Percentiles rank a stretch among this genome's conserved stretches.
Conservation (phyloP, 306 rosid genomes). For the Ziziphus jujuba region DNA sequence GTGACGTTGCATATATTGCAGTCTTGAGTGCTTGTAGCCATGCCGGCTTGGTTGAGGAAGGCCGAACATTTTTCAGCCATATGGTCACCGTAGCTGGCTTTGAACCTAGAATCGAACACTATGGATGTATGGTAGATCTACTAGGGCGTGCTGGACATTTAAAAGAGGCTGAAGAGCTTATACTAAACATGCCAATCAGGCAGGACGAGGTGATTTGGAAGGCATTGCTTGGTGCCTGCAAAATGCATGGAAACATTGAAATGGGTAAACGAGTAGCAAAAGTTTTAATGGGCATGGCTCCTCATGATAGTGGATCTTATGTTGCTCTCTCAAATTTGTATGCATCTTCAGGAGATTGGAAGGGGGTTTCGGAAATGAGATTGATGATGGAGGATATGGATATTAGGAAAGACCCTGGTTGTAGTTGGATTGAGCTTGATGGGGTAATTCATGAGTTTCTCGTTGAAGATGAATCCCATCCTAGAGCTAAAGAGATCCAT, state of each 20-base stretch:
- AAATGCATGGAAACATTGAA: conserved; percentile 54
- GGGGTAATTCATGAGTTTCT: conserved; percentile 75
- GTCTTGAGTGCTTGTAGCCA: conserved; percentile 77
- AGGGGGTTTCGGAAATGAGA: conserved; percentile 65
- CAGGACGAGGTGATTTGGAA: conserved; percentile 82
- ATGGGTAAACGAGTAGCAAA: conserved; percentile 54
- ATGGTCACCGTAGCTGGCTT: conserved; percentile 53
- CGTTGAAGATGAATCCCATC: conserved; percentile 70
- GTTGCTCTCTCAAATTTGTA: conserved; percentile 82
- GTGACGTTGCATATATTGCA: conserved; percentile 64
- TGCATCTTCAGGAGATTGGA: conserved; percentile 71
- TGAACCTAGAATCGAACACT: conserved; percentile 73
- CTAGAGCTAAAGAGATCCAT: conserved; percentile 63
- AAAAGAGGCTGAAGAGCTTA: conserved; percentile 72
- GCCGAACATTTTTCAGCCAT: conserved; percentile 49
- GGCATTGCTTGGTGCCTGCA: conserved; percentile 82
- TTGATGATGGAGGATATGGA: conserved; percentile 67
- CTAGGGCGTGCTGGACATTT: conserved; percentile 66
- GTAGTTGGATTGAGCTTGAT: conserved; percentile 72
- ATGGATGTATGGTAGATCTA: conserved; percentile 81
- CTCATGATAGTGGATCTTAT: conserved; percentile 72
- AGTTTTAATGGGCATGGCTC: conserved; percentile 60
- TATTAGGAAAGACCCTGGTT: conserved; percentile 80
- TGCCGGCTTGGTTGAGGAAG: conserved; percentile 67
- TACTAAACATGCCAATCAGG: conserved; percentile 56